phyloP scores from a whole-genome alignment of 345 rosid genomes.

The Brassica nigra region DNA sequence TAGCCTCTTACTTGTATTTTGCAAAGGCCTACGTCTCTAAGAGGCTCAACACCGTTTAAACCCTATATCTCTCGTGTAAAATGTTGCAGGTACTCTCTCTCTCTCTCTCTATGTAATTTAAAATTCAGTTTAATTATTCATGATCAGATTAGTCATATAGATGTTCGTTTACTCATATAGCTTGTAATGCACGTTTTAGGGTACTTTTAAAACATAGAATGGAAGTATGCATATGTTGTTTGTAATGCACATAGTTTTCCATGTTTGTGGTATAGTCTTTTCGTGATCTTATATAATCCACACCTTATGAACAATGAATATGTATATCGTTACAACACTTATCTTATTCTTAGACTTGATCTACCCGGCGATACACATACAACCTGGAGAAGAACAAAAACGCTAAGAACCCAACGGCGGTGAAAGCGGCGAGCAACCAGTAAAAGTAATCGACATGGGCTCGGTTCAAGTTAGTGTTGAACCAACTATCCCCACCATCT shows the following conservation, averaged over 20 bases:
- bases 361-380: slow-evolving; percentile 31
- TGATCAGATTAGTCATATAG: slow-evolving; percentile 4
- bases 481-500: slow-evolving; percentile 26
- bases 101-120: not conserved
- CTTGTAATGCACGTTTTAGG: slow-evolving; percentile 9
- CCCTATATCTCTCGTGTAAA: not conserved
- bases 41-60: slow-evolving; percentile 27
- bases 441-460: slow-evolving; percentile 40
- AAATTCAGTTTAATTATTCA: not conserved
- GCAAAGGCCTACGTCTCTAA: slow-evolving; percentile 51
- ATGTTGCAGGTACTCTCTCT: slow-evolving; percentile 20
- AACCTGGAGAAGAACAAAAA: slow-evolving; percentile 26
- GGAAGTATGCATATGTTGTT: not conserved
- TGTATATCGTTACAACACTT: not conserved
- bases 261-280: not conserved
- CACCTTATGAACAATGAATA: not conserved
- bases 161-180: not conserved
- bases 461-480: slow-evolving; percentile 31
- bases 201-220: not conserved
- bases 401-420: slow-evolving; percentile 21
- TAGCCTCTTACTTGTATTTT: slow-evolving; percentile 44
- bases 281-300: not conserved
- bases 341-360: slow-evolving; percentile 5
- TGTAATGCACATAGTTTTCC: not conserved
- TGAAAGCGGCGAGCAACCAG: slow-evolving; percentile 33